These are phyloP conservation scores for Pestalotiopsis sp. DNA, from an alignment of 2,329 filamentous ascomycete genomes.

Conservation along the genomic window DNA sequence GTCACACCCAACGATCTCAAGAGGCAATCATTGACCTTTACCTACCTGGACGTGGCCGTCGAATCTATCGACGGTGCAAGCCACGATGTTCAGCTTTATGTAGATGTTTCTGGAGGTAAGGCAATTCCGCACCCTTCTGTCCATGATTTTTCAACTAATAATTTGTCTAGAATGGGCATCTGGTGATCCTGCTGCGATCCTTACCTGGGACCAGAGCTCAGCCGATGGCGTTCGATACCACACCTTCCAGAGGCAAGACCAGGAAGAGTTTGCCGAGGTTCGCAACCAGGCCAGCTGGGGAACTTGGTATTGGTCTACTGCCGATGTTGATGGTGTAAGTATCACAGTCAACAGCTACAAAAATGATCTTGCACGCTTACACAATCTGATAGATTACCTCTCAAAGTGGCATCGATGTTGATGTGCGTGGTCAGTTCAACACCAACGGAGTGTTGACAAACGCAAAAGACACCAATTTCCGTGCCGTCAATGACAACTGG, in stretches of 20 bases:
- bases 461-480: conserved; percentile 64
- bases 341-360: not conserved
- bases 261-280: conserved; percentile 69
- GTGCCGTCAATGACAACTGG: conserved; percentile 67
- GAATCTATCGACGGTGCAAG: conserved; percentile 61
- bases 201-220: conserved; percentile 64
- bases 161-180: conserved; percentile 67
- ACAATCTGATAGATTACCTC: conserved; percentile 57
- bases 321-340: conserved; percentile 50
- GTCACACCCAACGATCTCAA: conserved; percentile 67
- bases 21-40: conserved; percentile 70
- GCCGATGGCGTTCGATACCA: conserved; percentile 62
- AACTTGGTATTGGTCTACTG: conserved; percentile 70
- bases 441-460: conserved; percentile 65
- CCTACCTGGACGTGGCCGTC: conserved; percentile 69
- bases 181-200: conserved; percentile 56
- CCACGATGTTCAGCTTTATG: conserved; percentile 72
- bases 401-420: conserved; percentile 68
- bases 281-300: conserved; percentile 81
- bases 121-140: conserved; percentile 19
- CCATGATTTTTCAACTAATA: not conserved
- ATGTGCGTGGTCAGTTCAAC: conserved; percentile 70
- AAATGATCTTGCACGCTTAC: conserved; percentile 15
- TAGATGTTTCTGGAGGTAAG: conserved; percentile 70
- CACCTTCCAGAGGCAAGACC: conserved; percentile 59